phyloP scores from a whole-genome alignment of 2,329 filamentous ascomycete genomes.

The Ascochyta clinopodiicola region DNA sequence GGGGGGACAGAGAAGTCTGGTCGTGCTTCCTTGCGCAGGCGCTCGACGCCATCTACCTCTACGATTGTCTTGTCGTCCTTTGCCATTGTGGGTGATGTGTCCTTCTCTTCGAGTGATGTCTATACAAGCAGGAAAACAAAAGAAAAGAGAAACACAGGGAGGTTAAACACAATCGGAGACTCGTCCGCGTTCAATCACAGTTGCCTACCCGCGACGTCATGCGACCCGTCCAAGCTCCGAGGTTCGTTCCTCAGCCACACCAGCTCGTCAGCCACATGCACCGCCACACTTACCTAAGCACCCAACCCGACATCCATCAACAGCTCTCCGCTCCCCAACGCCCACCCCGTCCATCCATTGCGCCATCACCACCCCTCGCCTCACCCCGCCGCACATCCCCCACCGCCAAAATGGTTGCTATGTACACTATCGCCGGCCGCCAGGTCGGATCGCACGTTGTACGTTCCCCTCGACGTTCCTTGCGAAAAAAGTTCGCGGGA shows the following conservation, averaged over 20 bases:
- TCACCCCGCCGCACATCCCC: conserved; percentile 23
- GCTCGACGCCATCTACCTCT: conserved; percentile 48
- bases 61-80: conserved; percentile 43
- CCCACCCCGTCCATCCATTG: conserved; percentile 41
- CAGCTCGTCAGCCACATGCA: not conserved
- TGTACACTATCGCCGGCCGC: conserved; percentile 59
- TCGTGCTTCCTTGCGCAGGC: conserved; percentile 51
- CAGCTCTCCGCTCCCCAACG: conserved; percentile 26
- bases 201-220: conserved; percentile 6
- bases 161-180: not conserved
- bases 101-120: too few relatives aligned
- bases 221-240: conserved; percentile 11
- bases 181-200: not conserved
- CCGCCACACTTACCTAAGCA: conserved; percentile 24
- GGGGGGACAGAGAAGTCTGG: conserved; percentile 58
- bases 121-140: not conserved
- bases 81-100: conserved; percentile 37
- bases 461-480: conserved; percentile 37
- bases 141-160: not conserved
- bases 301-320: conserved; percentile 24
- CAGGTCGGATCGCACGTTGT: conserved; percentile 63
- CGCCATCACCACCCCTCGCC: conserved; percentile 27
- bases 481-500: conserved; percentile 23
- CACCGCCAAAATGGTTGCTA: conserved; percentile 57
- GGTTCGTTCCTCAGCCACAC: too few relatives aligned